Base-by-base conservation (phyloP, 257 asterid species). In the Eucommia ulmoides region DNA sequence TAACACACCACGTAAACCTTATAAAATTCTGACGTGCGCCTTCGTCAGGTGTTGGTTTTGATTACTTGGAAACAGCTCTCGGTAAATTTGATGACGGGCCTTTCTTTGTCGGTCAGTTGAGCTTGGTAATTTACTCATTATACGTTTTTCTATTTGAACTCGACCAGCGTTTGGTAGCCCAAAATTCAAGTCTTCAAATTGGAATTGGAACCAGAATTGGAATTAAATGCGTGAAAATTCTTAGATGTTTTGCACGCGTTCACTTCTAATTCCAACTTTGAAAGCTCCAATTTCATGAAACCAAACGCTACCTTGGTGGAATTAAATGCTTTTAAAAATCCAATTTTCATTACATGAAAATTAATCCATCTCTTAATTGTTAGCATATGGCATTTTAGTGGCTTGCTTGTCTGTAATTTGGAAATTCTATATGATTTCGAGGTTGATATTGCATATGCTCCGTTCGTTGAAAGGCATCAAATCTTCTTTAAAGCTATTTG, bases 81-180 rank as follows among this genome's bases (percentile, higher is more conserved):
- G 7, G 22, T 3, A 77, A 78, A 49, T 80, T 69, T 48, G 74
- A 62, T 0, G 73, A 72, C 14, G 88, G 94, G 0, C 84, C 83
- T 19, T 83, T 83, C 72, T 73, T 83, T 70, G 74, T 83, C 1
- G 85, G 93, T 2, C 74, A 74, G n/a, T 69, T 83, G 33, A 80
- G 94, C 59, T 74, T 55, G 56, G 87, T 68, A 45, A 58, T 61
- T 42, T 7, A 29, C 38, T 29, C n/a, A n/a, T 29, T 29, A 12
- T 29, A 12, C 12, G 7, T 29, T 12, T 29, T 7, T 29, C 12
- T 29, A 29, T 29, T 29, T 12, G 7, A 29, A 5, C 12, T 29
- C 38, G 7, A 29, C 7, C 7, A 29, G 38, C 12, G 38, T 12
- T 29, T 29, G 38, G 38, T 29, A 12, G 38, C 38, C 8, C 38